Evolutionary conservation across 1,284 basidiomycete species (phyloP), one percentile per base, ranked within the genome.

Genomic region (Irpex sp.): DNA sequence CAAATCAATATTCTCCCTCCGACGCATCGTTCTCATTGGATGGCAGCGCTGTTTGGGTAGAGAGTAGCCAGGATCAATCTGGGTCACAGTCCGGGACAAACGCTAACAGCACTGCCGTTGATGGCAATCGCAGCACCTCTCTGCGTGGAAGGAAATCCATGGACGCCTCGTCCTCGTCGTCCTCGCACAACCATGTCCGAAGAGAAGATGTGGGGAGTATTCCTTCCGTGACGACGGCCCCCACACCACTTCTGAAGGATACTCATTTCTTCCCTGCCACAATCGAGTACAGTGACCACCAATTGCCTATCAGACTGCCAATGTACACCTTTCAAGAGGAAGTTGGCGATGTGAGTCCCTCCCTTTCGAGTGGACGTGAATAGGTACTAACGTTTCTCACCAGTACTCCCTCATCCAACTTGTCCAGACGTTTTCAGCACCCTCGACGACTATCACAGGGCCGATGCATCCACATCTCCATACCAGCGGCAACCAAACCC

Each of bases 331-430:
- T 96, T 72, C 83, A 92, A 0, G 94, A 97, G 73, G 96, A 99
- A 81, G 93, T 99, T 61, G 96, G 96, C 61, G 96, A 98, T 75
- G 95, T 96, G 71, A 74, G 90, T 81, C 66, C 0, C 4, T 56
- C 33, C 58, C 57, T 60, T 61, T 15, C 61, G 39, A 63, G 56
- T 53, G 9, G 33, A 33, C 35, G 47, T 57, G 19, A 9, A 33
- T 59, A 47, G 17, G 31, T 31, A 33, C 19, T 43, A 26, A 55
- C 17, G n/a, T 15, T 31, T 50, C 19, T 51, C 26, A 26, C 0
- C 73, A 96, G 94, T 98, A 96, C 76, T 98, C 96, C 17, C 78
- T 98, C 64, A 95, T 96, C 64, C 89, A 91, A 67, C 84, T 98
- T 53, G 89, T 98, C 65, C 89, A 93, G 72, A 91, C 90, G 2